These are phyloP conservation scores for Lipomyces sp. DNA, from an alignment of 805 yeast species.

Conservation along the genomic window DNA sequence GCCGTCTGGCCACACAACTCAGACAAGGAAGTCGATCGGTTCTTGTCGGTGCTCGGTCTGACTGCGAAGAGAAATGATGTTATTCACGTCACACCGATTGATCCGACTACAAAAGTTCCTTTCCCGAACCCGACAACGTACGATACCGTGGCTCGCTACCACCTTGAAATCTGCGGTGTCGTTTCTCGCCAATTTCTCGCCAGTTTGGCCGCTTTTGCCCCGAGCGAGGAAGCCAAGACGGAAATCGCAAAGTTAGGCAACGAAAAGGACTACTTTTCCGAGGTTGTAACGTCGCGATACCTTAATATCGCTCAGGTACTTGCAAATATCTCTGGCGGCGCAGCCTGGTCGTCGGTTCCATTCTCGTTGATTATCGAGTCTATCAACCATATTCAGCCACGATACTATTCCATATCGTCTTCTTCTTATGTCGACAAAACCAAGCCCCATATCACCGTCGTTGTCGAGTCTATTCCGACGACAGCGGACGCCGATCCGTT, in stretches of 20 bases:
- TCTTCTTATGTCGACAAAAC: slow-evolving; percentile 79
- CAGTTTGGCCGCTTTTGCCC: slow-evolving; percentile 80
- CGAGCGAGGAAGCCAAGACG: slow-evolving; percentile 60
- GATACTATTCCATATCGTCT: slow-evolving; percentile 95
- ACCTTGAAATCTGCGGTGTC: slow-evolving; percentile 89
- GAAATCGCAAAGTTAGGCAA: slow-evolving; percentile 59
- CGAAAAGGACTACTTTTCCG: slow-evolving; percentile 71
- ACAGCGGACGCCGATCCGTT: slow-evolving; percentile 50
- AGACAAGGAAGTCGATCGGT: slow-evolving; percentile 69
- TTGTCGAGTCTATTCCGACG: slow-evolving; percentile 65
- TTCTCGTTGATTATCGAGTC: slow-evolving; percentile 83
- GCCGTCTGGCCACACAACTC: slow-evolving; percentile 95
- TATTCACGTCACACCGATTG: slow-evolving; percentile 69
- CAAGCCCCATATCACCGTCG: slow-evolving; percentile 83
- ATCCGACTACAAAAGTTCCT: slow-evolving; percentile 53
- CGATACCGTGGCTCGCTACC: slow-evolving; percentile 82
- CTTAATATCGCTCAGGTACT: slow-evolving; percentile 79
- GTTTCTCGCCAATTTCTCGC: slow-evolving; percentile 86
- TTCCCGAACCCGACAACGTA: slow-evolving; percentile 74
- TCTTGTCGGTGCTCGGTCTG: slow-evolving; percentile 68
- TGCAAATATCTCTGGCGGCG: slow-evolving; percentile 61
- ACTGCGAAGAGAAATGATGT: slow-evolving; percentile 57
- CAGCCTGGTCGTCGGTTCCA: slow-evolving; percentile 77
- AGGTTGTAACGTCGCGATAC: slow-evolving; percentile 62
- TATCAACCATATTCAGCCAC: slow-evolving; percentile 81